Evolutionary conservation across 306 rosid species (phyloP), one percentile per base, ranked within the genome.

Genomic region (Benincasa hispida): DNA sequence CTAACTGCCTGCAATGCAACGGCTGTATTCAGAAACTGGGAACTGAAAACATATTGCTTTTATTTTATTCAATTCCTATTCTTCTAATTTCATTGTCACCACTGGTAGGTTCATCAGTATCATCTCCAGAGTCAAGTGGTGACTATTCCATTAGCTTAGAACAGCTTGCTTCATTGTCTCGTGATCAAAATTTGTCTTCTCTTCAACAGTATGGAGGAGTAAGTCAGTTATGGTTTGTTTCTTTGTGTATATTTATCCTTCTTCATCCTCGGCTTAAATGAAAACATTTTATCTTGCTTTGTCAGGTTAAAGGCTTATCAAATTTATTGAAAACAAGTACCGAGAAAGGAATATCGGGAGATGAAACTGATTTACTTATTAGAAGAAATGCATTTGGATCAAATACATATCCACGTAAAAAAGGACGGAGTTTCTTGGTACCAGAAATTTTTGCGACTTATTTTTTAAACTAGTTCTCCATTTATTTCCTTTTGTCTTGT

Each of bases 351-450:
- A 84, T 94, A 70, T 28, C 28, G 55, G 99, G 84, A 21, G 86
- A 81, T 79, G 96, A 92, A 28, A 35, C 10, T 15, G 97, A 92
- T 77, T 72, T 91, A 79, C 47, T 61, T 14, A 85, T 75, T 47
- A 82, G 99, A 69, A 91, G 80, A 84, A 83, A 39, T 78, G 85
- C 89, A 57, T 94, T 89, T 79, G 99, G 99, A 76, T 90, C 97
- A 80, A 94, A 94, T 85, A 94, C 97, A 14, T 94, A 91, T 83
- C 98, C 98, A 76, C 89, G 89, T 59, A 94, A 91, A 83, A 94
- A 94, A 75, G 98, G 98, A 61, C 84, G 87, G 72, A 90, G 93
- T 85, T 85, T 94, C 82, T 87, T 79, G 91, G 98, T 94, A 90
- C 63, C n/a, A n/a, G n/a, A n/a, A n/a, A n/a, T n/a, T n/a, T n/a